Evolutionary conservation across 148 eudicot species (phyloP), one percentile per base, ranked within the genome.

Genomic region (Cornus controversa): DNA sequence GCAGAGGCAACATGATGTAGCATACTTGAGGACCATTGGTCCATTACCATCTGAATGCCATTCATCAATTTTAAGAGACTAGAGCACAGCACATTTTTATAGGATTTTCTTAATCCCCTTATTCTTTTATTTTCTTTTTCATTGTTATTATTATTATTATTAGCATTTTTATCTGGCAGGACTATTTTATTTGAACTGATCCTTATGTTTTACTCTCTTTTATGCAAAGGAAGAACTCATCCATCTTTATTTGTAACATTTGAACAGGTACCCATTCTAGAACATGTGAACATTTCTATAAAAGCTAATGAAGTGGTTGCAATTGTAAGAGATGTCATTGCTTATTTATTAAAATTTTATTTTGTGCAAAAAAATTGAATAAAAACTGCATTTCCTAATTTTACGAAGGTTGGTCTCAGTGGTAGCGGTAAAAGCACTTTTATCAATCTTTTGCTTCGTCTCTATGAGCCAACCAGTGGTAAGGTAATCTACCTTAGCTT

Each of bases 401-500:
- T 75, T 80, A 22, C 45, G 64, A 45, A 88, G 91, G 86, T 84
- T 27, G 91, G 91, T 68, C 91, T 80, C 29, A 88, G 89, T 76
- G 89, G 91, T 62, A 84, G 89, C 31, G 91, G 91, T 57, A 88
- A 88, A 80, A 88, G 91, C 87, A 86, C 89, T 54, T 74, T 88
- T 66, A 77, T 86, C 47, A 82, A 88, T 82, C 85, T 88, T 29
- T 76, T 88, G 82, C 91, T 88, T 42, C 83, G 89, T 80, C 84
- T 88, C 23, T 88, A 85, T 74, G 86, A 86, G 60, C 89, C 87
- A 73, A 80, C 84, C 22, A 71, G 79, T 8, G 91, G 91, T 65
- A 83, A 86, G 87, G 91, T 88, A 78, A 69, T 65, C 66, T 23
- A 54, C 18, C 62, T 24, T 50, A 11, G 20, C 8, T 54, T 42